Base-by-base conservation (phyloP, 169 alveolate species). In the Theileria sp. region DNA sequence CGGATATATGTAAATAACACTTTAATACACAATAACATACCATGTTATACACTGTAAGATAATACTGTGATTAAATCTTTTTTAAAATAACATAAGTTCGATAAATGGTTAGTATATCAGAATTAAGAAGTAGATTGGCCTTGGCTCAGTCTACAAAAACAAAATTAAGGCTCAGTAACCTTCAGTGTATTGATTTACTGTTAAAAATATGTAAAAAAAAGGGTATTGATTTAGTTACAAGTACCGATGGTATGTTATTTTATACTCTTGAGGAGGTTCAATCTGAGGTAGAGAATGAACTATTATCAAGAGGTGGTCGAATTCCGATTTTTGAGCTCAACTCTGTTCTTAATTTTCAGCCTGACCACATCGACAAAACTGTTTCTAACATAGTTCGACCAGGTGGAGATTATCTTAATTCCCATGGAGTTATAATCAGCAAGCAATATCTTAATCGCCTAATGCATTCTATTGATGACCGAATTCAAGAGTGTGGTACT, bases 101-200 rank as follows among this genome's bases (percentile, higher is more conserved):
- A 28, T 8, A 54, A 13, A 85, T 85, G 91, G 81, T 84, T 67
- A 23, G 79, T 30, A 26, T 85, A 12, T 50, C 86, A 2, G 91
- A 77, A 58, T 78, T 85, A 32, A 79, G 91, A 10, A 74, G 81
- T 61, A 77, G 87, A 17, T 38, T 85, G 32, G 83, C 85, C 7
- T 28, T 36, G 25, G 87, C 87, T 60, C 91, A 85, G 80, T 66
- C 87, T 30, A 78, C 54, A 50, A 65, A 67, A 10, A 12, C 87
- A 28, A 75, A 67, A 44, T 58, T 75, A 4, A 30, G 87, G 30
- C 76, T 85, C 50, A 78, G 91, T 68, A 77, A 75, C 19, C 54
- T 78, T 9, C 87, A 85, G 85, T 85, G 91, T 36, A 79, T 85
- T 49, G 91, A 85, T 67, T 6, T 85, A 9, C 64, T 85, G 74